Evolutionary conservation across 805 yeast species (phyloP), one percentile per base, ranked within the genome.

Genomic region (Torulaspora indica): DNA sequence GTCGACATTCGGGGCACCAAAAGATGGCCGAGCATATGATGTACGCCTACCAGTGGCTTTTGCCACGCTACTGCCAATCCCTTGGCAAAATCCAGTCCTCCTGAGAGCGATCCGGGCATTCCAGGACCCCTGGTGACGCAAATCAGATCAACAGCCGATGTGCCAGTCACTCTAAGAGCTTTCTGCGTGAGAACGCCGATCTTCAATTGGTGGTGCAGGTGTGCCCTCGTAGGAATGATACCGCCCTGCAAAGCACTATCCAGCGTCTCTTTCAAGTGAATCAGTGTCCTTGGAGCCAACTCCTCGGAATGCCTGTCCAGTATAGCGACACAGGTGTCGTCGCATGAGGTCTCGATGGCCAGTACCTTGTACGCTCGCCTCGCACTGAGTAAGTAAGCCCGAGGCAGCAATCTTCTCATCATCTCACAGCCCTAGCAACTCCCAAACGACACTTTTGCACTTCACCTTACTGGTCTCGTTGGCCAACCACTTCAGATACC

Each of bases 61-160:
- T 75, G 63, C 83, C 88, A 84, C 0, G 90, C 97, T 0, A 84
- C 67, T 1, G 89, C 69, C 9, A 93, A 68, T 0, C 98, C 98
- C 55, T 87, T 84, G 0, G 95, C 95, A 32, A 87, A 66, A 56
- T 85, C 93, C 18, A 85, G 70, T 1, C 97, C 95, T 0, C 87
- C 82, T 8, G 87, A 75, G 10, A 93, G 69, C 0, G 95, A 83
- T 0, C 97, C 96, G 7, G 81, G 77, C 96, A 93, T 88, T 0
- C 98, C 98, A 0, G 98, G 98, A 0, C 98, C 98, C 52, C 95
- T 69, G 0, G 98, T 93, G 4, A 83, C 95, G 62, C 95, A 85
- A 1, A 93, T 75, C 36, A 93, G 60, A 59, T 86, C 95, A 0
- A 89, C 87, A 1, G 34, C 28, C 1, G 57, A 48, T 3, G 47